Percentiles rank a stretch among this genome's conserved stretches.
Conservation (phyloP, 2,329 filamentous ascomycete species). For the Neoscytalidium dimidiatum region DNA sequence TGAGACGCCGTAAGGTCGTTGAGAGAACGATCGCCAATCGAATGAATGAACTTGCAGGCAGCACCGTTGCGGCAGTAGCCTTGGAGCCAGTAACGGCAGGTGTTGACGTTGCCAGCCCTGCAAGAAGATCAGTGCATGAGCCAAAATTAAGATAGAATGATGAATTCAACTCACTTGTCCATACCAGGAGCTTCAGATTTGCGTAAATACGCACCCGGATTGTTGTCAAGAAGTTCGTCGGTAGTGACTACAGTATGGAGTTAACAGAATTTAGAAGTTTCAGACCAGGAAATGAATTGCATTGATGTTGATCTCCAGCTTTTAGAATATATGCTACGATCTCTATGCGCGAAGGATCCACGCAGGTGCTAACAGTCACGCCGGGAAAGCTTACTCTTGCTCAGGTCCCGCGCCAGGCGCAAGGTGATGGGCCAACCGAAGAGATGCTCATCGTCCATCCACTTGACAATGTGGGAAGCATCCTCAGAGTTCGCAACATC, state of each 20-base stretch:
- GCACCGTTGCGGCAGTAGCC: constrained; percentile 9
- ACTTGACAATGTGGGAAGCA: constrained; percentile 11
- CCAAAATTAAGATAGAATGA: background rate
- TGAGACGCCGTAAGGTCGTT: background rate
- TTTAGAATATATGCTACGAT: background rate
- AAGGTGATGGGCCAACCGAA: constrained; percentile 13
- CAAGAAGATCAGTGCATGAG: background rate
- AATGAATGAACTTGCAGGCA: constrained; percentile 2
- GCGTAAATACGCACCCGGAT: background rate
- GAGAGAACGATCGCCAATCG: background rate
- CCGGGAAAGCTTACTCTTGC: constrained; percentile 6
- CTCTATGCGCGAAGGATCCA: background rate
- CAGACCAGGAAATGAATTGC: background rate
- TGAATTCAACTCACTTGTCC: background rate
- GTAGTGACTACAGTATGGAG: background rate
- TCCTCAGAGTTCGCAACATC: background rate
- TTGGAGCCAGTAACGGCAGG: constrained; percentile 15
- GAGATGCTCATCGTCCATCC: constrained; percentile 16
- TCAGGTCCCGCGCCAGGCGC: constrained; percentile 8
- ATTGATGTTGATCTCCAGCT: background rate
- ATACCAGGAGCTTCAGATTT: background rate
- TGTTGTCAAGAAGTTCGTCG: background rate
- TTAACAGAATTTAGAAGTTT: background rate
- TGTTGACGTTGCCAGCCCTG: background rate
- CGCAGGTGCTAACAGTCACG: background rate